Base-by-base conservation (phyloP, 495 filamentous ascomycete species). In the Penicillium longicatenatum region DNA sequence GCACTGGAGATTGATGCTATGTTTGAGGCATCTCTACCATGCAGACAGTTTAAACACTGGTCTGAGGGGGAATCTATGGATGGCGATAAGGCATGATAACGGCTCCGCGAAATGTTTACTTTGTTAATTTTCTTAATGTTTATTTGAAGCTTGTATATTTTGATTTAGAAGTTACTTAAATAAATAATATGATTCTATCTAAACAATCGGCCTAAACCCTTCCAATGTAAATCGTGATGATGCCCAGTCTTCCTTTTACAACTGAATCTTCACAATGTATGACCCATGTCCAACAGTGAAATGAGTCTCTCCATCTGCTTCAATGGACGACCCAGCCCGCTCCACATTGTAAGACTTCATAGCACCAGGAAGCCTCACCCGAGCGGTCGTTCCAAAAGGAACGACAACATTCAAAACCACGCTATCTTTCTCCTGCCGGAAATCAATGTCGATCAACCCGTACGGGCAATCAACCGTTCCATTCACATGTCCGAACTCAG, bases 391-490 rank as follows among this genome's bases (percentile, higher is more conserved):
- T n/a, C 45, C 45, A 48, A 48, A 48, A 17, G 45, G 45, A 30
- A 48, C 45, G 14, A 6, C 4, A 17, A 48, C 1, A 2, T 9
- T 26, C 45, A 48, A 19, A 29, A 10, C 16, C 6, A 45, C 20
- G 0, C 4, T 45, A 2, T 16, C 16, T 16, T n/a, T 49, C 8
- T 30, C 17, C 3, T 65, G 46, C 52, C 54, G 54, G 50, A 68
- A 70, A 6, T 61, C 39, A 21, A 70, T 56, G 3, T 42, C 20
- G 44, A 70, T 70, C 37, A 62, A 29, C 1, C 67, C 67, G 50
- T 62, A 70, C 2, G 67, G 67, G 50, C 60, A 65, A n/a, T 70
- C 65, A 24, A 70, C 62, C 1, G 57, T 33, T 1, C 67, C 67
- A 50, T 66, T 31, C n/a, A 70, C 67, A 51, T 54, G 46, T 6